These are phyloP conservation scores for Trichoderma sp. DNA, from an alignment of 2,329 filamentous ascomycete species.

Conservation along the genomic window DNA sequence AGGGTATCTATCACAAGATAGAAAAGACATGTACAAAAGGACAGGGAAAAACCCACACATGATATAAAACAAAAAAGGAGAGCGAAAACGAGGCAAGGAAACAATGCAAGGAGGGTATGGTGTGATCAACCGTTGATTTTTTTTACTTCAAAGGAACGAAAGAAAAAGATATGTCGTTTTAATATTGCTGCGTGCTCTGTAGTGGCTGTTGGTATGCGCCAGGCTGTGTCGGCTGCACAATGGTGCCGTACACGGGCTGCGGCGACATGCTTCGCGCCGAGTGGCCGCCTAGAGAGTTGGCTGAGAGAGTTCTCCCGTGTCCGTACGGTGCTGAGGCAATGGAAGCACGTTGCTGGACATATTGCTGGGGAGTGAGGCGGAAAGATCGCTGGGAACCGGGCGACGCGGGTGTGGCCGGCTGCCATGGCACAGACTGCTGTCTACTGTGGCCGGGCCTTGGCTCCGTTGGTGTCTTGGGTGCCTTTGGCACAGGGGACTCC, in stretches of 20 bases:
- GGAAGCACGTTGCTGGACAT: slow-evolving; percentile 73
- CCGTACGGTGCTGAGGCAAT: slow-evolving; percentile 56
- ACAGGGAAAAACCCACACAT: not conserved
- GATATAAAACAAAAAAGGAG: not conserved
- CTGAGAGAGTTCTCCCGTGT: slow-evolving; percentile 62
- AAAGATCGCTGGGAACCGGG: slow-evolving; percentile 46
- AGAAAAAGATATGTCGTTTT: slow-evolving; percentile 40
- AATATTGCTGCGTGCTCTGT: slow-evolving; percentile 34
- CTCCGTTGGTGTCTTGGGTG: slow-evolving; percentile 38
- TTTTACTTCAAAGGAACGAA: not conserved
- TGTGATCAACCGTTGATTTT: not conserved
- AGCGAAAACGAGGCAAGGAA: not conserved
- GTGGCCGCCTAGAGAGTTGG: slow-evolving; percentile 44
- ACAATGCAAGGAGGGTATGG: not conserved
- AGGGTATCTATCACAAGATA: slow-evolving; percentile 12
- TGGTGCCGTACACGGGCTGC: slow-evolving; percentile 30
- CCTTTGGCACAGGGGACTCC: slow-evolving; percentile 22
- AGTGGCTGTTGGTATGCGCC: slow-evolving; percentile 14
- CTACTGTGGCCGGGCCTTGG: slow-evolving; percentile 41
- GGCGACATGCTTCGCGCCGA: slow-evolving; percentile 32
- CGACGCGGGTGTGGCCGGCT: slow-evolving; percentile 65
- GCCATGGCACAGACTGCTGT: slow-evolving; percentile 69
- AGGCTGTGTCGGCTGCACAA: slow-evolving; percentile 35
- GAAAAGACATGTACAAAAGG: slow-evolving; percentile 2
- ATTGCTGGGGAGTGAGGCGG: slow-evolving; percentile 74